phyloP scores from a whole-genome alignment of 345 rosid species.

The Pugionium cornutum region DNA sequence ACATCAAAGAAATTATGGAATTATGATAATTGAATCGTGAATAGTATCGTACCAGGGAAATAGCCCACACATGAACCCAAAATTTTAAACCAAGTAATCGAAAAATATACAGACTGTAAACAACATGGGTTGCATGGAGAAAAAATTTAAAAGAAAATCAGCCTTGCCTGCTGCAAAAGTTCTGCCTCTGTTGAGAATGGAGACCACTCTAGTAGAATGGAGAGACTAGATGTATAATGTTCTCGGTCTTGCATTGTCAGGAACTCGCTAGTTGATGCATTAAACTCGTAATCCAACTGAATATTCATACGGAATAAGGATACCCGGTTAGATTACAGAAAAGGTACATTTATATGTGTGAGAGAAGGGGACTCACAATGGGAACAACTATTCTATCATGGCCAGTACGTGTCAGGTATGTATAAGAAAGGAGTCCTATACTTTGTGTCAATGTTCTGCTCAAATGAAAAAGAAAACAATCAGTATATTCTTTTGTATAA shows the following conservation, averaged over 20 bases:
- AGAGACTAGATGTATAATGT: constrained; percentile 62
- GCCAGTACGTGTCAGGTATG: constrained; percentile 72
- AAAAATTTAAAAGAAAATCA: neutral
- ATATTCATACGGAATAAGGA: constrained; percentile 22
- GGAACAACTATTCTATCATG: constrained; percentile 91
- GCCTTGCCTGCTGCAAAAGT: constrained; percentile 83
- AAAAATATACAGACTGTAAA: constrained; percentile 16
- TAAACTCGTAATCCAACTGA: constrained; percentile 81
- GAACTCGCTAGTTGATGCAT: constrained; percentile 43
- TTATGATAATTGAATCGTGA: neutral
- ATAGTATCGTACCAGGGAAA: too few relatives aligned
- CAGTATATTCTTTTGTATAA: constrained; percentile 19
- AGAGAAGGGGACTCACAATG: constrained; percentile 59
- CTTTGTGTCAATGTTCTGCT: constrained; percentile 69
- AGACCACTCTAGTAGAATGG: constrained; percentile 81
- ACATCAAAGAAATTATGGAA: constrained; percentile 8
- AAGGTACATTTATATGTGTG: constrained; percentile 10
- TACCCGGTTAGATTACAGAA: constrained; percentile 8
- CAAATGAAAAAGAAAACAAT: constrained; percentile 29
- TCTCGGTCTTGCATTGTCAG: constrained; percentile 55
- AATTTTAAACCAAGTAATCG: constrained; percentile 5
- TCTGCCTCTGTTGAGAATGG: constrained; percentile 83
- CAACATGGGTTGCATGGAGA: constrained; percentile 18
- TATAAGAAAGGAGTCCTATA: constrained; percentile 86
- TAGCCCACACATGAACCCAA: neutral